Base-by-base conservation (phyloP, 164 flowering plant genomes). In the Sextonia rubra region DNA sequence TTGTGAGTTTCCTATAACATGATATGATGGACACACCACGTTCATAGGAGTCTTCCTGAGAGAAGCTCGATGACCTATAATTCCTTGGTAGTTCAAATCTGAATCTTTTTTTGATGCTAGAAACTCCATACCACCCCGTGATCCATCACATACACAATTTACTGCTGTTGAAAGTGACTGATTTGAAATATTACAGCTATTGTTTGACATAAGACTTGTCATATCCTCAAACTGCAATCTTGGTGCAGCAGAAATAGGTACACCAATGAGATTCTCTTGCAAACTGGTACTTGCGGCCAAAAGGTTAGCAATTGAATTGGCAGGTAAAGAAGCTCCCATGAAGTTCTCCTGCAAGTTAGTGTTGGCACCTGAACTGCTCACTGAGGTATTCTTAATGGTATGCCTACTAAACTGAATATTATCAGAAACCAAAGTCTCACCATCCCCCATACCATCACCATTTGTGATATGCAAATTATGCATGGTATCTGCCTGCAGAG, bases 231-330 rank as follows among this genome's bases (percentile, higher is more conserved):
- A 65, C 20, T 84, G 80, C 29, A 77, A 73, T 49, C 68, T 70
- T 58, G 81, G 64, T 49, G 84, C 30, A 2, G 60, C 66, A 14
- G 82, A 73, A 60, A 75, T 47, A 2, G 77, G 73, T 18, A 77
- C 71, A 17, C 72, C 69, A 44, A 74, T 71, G 25, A 69, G 26
- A 74, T 80, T 82, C 69, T 77, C 89, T 44, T 80, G 85, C 32
- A 78, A 52, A 55, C 75, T 68, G 17, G 67, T 69, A 67, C 74
- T 80, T 26, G 79, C 37, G 47, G 83, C 78, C 12, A 84, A 72
- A 72, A 81, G 68, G 60, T 66, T 76, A 52, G 84, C 79, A 69
- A 85, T 75, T 1, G 86, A 71, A 74, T 83, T 22, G 48, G 83
- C 70, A 71, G 87, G 75, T 29, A 81, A 17, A 11, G 86, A 75